Percentiles rank a stretch among this genome's conserved stretches.
phyloP scores from a whole-genome alignment of 441 rosid genomes.

The Adansonia rubrostipa region DNA sequence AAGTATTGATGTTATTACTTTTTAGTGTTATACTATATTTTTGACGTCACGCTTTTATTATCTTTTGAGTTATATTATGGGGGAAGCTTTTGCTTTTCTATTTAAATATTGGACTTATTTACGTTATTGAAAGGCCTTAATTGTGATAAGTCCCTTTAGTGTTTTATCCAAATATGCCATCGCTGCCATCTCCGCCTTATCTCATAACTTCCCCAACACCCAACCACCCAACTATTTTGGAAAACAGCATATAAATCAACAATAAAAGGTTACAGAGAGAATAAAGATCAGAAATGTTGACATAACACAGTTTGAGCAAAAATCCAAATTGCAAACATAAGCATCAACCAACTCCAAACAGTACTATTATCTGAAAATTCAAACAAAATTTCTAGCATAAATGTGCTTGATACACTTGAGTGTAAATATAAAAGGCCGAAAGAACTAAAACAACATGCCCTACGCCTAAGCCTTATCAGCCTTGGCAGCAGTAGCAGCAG shows the following conservation, averaged over 20 bases:
- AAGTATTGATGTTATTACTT: too few species aligned
- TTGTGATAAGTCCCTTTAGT: neutral
- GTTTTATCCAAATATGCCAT: neutral
- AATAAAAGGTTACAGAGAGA: neutral
- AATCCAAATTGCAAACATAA: neutral
- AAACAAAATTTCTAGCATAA: slow-evolving; percentile 16
- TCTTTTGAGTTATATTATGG: too few species aligned
- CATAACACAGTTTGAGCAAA: neutral
- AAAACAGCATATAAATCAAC: neutral
- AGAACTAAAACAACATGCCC: neutral
- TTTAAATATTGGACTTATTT: too few species aligned
- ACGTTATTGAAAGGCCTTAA: too few species aligned
- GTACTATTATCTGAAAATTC: neutral
- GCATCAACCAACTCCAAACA: slow-evolving; percentile 35
- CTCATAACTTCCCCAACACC: too few species aligned
- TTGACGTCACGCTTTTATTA: too few species aligned
- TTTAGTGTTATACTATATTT: too few species aligned
- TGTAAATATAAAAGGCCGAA: neutral
- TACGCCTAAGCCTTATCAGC: slow-evolving; percentile 51
- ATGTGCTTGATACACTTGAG: neutral
- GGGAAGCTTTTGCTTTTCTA: too few species aligned
- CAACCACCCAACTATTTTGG: neutral
- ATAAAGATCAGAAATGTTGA: neutral
- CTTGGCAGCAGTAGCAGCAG: slow-evolving; percentile 85
- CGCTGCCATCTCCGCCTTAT: neutral